Evolutionary conservation across 1,284 basidiomycete genomes (phyloP), one percentile per base, ranked within the genome.

Genomic region (Papiliotrema flavescens): DNA sequence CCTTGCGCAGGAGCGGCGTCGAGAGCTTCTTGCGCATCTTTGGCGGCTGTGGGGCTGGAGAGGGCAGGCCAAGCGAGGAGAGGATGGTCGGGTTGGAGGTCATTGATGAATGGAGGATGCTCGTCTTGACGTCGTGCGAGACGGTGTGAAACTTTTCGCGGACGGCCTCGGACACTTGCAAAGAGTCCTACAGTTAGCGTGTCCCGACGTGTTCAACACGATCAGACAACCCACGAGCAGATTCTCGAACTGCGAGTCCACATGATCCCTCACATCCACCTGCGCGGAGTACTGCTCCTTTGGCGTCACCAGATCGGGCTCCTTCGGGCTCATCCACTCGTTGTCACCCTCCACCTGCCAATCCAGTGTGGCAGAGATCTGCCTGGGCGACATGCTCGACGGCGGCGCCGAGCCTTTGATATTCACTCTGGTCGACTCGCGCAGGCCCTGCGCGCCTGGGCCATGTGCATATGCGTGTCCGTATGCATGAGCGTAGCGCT

Each of bases 81-180:
- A 75, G 63, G 41, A 72, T 68, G 52, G 66, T 55, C 9, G 71
- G 65, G 55, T 75, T 73, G 44, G 66, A 67, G 6, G 59, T 63
- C 34, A 63, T 52, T n/a, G 66, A 65, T 11, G 69, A 69, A 4
- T 57, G 45, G n/a, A 75, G 63, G 32, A 75, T 73, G 39, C 66
- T 67, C 28, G 58, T 56, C 57, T 75, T 75, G 53, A 75, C 70
- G 39, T 69, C 67, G 24, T 57, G 53, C 9, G 68, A 68, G 6
- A 75, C 73, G 3, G 64, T 64, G 4, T 59, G 48, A 52, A 75
- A 73, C 53, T 73, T 75, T 44, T 66, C 56, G 47, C 73, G 65
- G 11, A 75, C 73, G 3, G 63, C 65, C 2, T 59, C 58, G 4
- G 73, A 65, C 7, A 75, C 68, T 55, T 75, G 69, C 20, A 75